Conservation (phyloP, 495 filamentous ascomycete genomes). For the Talaromyces stipitatus region DNA sequence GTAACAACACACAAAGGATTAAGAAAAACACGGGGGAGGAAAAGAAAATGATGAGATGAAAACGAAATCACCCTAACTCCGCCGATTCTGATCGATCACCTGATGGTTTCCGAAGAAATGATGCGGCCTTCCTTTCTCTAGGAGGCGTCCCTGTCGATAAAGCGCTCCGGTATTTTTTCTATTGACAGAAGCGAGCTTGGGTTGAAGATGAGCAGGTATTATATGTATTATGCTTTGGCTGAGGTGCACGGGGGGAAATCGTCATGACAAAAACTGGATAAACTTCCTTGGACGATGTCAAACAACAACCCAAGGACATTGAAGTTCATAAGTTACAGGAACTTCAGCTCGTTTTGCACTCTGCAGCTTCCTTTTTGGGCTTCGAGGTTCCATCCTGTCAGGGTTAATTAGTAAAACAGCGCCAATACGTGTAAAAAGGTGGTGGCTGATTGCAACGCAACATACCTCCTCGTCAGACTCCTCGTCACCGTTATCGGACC, state of each 20-base stretch:
- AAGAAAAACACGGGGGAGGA: not conserved
- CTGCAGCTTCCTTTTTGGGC: conserved; percentile 96
- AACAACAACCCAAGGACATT: not conserved
- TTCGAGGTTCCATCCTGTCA: conserved; percentile 84
- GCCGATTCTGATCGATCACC: conserved; percentile 1
- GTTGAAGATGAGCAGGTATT: conserved; percentile 2
- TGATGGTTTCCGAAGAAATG: not conserved
- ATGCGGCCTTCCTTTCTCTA: not conserved
- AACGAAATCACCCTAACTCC: conserved; percentile 3
- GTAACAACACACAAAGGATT: not conserved
- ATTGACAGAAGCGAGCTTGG: not conserved
- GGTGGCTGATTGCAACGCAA: conserved; percentile 2
- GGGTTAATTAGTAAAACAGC: conserved; percentile 23
- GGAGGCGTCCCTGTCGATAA: not conserved
- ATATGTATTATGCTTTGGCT: conserved; percentile 6
- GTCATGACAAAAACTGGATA: not conserved
- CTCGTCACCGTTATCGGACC: conserved; percentile 49
- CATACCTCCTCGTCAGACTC: conserved; percentile 93
- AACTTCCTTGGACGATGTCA: not conserved
- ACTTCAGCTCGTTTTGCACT: conserved; percentile 96
- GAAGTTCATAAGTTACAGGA: conserved; percentile 1
- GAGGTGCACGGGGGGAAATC: not conserved
- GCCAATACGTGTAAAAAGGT: not conserved
- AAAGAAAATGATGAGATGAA: not conserved
- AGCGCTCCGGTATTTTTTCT: conserved; percentile 1